Conservation (phyloP, 1,284 basidiomycete genomes). For the Rhodotorula mucilaginosa region DNA sequence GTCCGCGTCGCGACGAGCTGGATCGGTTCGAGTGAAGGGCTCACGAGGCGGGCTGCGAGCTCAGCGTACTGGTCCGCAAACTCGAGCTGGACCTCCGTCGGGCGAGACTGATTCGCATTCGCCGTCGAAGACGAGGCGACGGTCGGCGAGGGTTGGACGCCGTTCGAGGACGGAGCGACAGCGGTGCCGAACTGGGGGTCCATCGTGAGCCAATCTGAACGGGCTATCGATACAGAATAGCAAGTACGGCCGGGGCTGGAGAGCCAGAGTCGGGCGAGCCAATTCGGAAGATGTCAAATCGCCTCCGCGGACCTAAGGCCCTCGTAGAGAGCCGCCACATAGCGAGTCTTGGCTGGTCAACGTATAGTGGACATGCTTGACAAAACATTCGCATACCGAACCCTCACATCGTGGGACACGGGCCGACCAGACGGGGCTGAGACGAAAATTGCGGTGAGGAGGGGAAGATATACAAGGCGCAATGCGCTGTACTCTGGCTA, state of each 20-base stretch:
- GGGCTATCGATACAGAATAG: too few species aligned
- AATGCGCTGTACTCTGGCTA: too few species aligned
- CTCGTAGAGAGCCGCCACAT: too few species aligned
- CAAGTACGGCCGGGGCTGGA: neutral
- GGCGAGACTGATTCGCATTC: neutral
- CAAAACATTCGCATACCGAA: neutral
- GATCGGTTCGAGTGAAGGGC: fast-evolving
- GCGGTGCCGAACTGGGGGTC: constrained; percentile 1
- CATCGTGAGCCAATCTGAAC: neutral
- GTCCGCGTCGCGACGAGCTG: neutral
- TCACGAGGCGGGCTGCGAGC: constrained; percentile 8
- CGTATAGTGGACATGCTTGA: neutral
- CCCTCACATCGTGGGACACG: too few species aligned
- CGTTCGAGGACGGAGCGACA: neutral
- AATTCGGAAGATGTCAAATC: too few species aligned
- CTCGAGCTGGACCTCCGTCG: neutral
- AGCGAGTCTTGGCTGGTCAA: too few species aligned
- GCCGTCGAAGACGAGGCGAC: neutral
- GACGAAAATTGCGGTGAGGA: too few species aligned
- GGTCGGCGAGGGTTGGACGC: neutral
- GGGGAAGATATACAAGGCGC: too few species aligned
- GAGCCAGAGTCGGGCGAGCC: neutral
- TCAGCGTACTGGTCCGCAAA: constrained; percentile 1
- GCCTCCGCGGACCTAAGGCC: too few species aligned
- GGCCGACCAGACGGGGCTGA: too few species aligned